Evolutionary conservation across 2,329 filamentous ascomycete genomes (phyloP).

Genomic region (Cladosporium austrohemisphaericum): DNA sequence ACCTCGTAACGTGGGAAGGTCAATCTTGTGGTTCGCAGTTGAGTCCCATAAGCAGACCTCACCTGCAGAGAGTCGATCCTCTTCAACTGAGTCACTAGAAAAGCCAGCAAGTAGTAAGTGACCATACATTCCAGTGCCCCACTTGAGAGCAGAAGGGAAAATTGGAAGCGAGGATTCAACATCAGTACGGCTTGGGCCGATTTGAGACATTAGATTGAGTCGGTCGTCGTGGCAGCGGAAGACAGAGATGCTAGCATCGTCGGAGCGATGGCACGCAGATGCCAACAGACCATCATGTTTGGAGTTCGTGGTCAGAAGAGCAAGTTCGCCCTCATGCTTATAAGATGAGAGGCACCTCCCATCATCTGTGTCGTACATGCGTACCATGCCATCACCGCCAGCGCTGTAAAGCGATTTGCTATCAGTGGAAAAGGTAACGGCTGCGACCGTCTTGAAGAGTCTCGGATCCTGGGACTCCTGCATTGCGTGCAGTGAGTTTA

Average conservation of each 20-base stretch:
- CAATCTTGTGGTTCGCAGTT: conserved; percentile 37
- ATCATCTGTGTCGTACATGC: conserved; percentile 31
- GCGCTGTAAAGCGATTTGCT: conserved; percentile 35
- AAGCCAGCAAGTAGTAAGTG: conserved; percentile 55
- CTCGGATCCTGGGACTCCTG: conserved; percentile 48
- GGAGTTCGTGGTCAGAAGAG: conserved; percentile 47
- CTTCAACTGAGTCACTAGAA: conserved; percentile 35
- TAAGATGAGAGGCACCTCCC: background rate
- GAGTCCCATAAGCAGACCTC: conserved; percentile 55
- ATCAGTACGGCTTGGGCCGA: conserved; percentile 18
- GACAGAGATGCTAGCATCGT: conserved; percentile 24
- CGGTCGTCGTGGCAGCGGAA: conserved; percentile 14
- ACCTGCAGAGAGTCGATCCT: conserved; percentile 42
- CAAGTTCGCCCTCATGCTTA: conserved; percentile 30
- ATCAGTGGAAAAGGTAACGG: conserved; percentile 49
- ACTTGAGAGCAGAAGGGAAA: conserved; percentile 46
- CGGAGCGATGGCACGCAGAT: conserved; percentile 41
- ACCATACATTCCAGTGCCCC: conserved; percentile 41
- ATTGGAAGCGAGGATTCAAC: conserved; percentile 28
- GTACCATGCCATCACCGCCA: conserved; percentile 52
- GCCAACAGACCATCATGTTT: conserved; percentile 44
- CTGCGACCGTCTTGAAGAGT: conserved; percentile 55
- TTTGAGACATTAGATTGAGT: background rate
- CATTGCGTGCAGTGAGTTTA: conserved; percentile 45
- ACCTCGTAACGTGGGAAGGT: conserved; percentile 48